These are phyloP conservation scores for Gossypium longicalyx DNA, from an alignment of 345 rosid species.

Conservation along the genomic window DNA sequence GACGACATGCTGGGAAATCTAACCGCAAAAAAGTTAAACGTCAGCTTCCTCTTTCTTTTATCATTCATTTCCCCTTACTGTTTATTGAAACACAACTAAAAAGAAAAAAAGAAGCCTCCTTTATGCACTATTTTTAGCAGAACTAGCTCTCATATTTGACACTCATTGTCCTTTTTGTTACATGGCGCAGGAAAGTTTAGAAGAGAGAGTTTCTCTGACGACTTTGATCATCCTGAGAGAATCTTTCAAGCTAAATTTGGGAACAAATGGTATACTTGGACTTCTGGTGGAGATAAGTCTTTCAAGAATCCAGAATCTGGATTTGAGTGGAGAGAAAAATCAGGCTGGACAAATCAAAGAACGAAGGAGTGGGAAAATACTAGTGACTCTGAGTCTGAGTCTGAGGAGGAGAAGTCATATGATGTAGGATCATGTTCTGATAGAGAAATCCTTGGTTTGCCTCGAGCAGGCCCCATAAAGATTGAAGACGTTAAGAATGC, in stretches of 20 bases:
- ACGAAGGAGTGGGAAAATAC: slow-evolving; percentile 35
- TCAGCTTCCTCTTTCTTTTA: slow-evolving; percentile 24
- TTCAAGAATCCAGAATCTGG: slow-evolving; percentile 36
- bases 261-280: slow-evolving; percentile 50
- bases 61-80: neutral
- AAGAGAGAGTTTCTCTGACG: slow-evolving; percentile 40
- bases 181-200: slow-evolving; percentile 38
- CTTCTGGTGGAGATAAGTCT: slow-evolving; percentile 24
- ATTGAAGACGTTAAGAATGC: slow-evolving; percentile 79
- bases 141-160: neutral
- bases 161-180: neutral
- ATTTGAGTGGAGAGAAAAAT: slow-evolving; percentile 57
- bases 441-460: slow-evolving; percentile 59
- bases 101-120: neutral
- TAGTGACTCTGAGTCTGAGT: slow-evolving; percentile 35
- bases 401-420: slow-evolving; percentile 19
- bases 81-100: neutral
- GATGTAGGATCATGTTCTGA: slow-evolving; percentile 53
- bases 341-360: slow-evolving; percentile 37
- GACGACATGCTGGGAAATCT: slow-evolving; percentile 30
- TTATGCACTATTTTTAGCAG: neutral
- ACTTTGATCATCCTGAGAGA: slow-evolving; percentile 38
- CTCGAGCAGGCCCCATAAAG: slow-evolving; percentile 56
- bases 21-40: slow-evolving; percentile 37
- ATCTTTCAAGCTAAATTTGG: slow-evolving; percentile 43